phyloP scores from a whole-genome alignment of 371 early-diverging fungal species.

The Rhizopus arrhizus region DNA sequence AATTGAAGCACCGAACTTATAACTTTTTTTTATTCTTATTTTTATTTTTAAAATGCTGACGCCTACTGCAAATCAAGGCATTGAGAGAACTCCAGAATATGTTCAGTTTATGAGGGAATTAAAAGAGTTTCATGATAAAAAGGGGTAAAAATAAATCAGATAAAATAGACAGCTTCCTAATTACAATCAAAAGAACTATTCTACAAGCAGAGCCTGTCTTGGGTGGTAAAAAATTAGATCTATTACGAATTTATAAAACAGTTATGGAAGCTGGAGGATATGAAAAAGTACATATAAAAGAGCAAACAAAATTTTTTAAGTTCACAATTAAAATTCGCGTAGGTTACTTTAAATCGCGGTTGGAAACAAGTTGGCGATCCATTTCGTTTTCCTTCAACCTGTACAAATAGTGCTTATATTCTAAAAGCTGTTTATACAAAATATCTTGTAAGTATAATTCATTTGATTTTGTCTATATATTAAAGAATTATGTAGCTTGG shows the following conservation, averaged over 20 bases:
- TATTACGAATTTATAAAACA: constrained; percentile 70
- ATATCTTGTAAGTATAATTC: constrained; percentile 48
- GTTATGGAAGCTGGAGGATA: constrained; percentile 77
- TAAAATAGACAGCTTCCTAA: not conserved
- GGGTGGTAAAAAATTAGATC: constrained; percentile 78
- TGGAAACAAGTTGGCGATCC: constrained; percentile 80
- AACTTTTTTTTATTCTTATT: not conserved
- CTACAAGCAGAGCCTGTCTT: constrained; percentile 78
- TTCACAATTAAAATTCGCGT: not conserved
- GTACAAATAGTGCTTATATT: constrained; percentile 84
- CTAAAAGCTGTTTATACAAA: constrained; percentile 76
- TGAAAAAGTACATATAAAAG: constrained; percentile 57
- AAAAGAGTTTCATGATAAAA: constrained; percentile 68
- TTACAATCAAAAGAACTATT: constrained; percentile 50
- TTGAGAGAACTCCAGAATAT: constrained; percentile 76
- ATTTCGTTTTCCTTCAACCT: constrained; percentile 81
- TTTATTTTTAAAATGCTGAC: not conserved
- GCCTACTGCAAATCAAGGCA: constrained; percentile 18
- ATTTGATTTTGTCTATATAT: not conserved
- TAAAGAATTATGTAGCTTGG: constrained; percentile 32
- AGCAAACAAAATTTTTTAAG: not conserved
- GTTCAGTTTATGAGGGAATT: constrained; percentile 71
- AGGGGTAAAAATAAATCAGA: constrained; percentile 59
- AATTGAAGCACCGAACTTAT: constrained; percentile 3
- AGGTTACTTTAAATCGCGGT: constrained; percentile 76